Base-by-base conservation (phyloP, 2,329 filamentous ascomycete genomes). In the Herpotrichia juniperi region DNA sequence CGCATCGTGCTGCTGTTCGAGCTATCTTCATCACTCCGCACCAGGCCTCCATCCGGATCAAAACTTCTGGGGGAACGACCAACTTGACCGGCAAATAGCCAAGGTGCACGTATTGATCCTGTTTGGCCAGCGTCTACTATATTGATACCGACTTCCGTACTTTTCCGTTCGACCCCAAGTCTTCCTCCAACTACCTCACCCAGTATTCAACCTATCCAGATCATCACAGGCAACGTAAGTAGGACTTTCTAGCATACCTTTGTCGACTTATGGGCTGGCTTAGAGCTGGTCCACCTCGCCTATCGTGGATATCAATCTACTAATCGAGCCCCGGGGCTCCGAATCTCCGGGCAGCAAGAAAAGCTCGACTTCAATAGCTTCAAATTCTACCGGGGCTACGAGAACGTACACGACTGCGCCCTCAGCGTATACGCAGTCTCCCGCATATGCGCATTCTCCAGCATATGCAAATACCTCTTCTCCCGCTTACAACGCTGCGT, bases 231-330 rank as follows among this genome's bases (percentile, higher is more conserved):
- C 48, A 57, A 56, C 45, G 58, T 54, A 55, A 48, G 43, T 53
- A 50, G 42, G 48, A 60, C 51, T 31, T 56, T 62, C 57, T 48
- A 48, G 48, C 57, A 46, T 30, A 45, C 40, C 26, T 48, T 50
- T 48, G 40, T 50, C 56, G 62, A 57, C 62, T 56, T 64, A 74
- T 76, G 73, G 74, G 74, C 76, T 78, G 73, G 77, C 64, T 59
- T 46, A 56, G 66, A 56, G 73, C 76, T 72, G 72, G 75, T 75
- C 68, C 60, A 57, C 61, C 62, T 82, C 82, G 83, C 85, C 81
- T 86, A 93, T 82, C 84, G 88, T 96, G 92, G 92, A 96, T 93
- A 96, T 96, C 89, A 86, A 90, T 77, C 87, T 89, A 63, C 85
- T 96, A 63, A 84, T 96, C 77, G 90, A 93, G 83, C 83, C 82